Evolutionary conservation across 2,329 filamentous ascomycete genomes (phyloP).

Genomic region (Drechslerella dactyloides): DNA sequence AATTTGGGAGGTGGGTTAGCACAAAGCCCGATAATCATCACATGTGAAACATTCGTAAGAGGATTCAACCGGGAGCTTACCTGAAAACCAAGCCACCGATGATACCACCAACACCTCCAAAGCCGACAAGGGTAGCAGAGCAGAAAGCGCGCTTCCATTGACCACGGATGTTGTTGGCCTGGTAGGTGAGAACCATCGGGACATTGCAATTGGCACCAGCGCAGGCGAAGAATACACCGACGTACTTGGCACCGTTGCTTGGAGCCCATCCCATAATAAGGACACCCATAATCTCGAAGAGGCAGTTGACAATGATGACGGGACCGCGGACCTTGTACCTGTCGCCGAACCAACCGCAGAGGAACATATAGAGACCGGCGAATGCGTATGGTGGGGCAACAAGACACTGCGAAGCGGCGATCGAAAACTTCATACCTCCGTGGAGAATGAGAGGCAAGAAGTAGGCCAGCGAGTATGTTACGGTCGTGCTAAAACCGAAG

Average conservation of each 20-base stretch:
- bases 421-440: conserved; percentile 68
- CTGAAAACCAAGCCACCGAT: conserved; percentile 76
- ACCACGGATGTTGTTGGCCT: conserved; percentile 85
- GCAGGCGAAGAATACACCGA: conserved; percentile 77
- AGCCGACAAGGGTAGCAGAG: conserved; percentile 75
- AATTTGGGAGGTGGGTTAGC: conserved; percentile 7
- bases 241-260: conserved; percentile 68
- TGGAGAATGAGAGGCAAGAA: conserved; percentile 78
- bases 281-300: conserved; percentile 72
- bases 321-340: conserved; percentile 70
- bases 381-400: conserved; percentile 73
- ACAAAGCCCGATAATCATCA: neutral
- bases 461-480: conserved; percentile 77
- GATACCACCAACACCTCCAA: conserved; percentile 80
- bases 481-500: conserved; percentile 72
- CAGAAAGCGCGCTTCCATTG: conserved; percentile 87
- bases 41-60: neutral
- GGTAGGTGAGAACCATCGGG: conserved; percentile 76
- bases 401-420: conserved; percentile 71
- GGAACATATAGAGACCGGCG: conserved; percentile 69
- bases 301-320: conserved; percentile 70
- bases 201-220: conserved; percentile 80
- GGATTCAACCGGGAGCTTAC: conserved; percentile 49
- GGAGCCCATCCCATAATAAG: conserved; percentile 73
- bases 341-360: conserved; percentile 70